phyloP scores from a whole-genome alignment of 148 eudicot genomes.

The Rhododendron molle region DNA sequence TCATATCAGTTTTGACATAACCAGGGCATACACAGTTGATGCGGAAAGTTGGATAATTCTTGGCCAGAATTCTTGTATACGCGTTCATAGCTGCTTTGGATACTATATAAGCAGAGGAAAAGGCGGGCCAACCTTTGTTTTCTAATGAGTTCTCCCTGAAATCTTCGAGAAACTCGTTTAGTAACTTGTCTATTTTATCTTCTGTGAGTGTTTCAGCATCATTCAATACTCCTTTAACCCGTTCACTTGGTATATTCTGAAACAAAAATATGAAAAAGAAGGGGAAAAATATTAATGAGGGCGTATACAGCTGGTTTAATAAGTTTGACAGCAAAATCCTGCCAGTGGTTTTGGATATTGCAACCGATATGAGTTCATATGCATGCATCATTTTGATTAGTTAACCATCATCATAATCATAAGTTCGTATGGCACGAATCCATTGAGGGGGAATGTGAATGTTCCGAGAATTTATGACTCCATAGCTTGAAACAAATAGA shows the following conservation, averaged over 20 bases:
- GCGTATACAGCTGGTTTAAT: neutral
- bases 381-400: neutral
- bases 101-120: conserved; percentile 10
- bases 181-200: conserved; percentile 30
- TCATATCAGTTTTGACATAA: conserved; percentile 37
- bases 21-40: conserved; percentile 50
- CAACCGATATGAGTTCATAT: neutral
- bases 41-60: conserved; percentile 15
- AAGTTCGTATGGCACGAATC: neutral
- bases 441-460: neutral
- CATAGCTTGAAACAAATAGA: neutral
- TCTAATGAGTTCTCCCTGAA: conserved; percentile 13
- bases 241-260: conserved; percentile 20
- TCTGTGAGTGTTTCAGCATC: conserved; percentile 39
- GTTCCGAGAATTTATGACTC: neutral
- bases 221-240: conserved; percentile 25
- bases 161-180: conserved; percentile 33
- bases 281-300: neutral
- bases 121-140: conserved; percentile 17
- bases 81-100: conserved; percentile 32
- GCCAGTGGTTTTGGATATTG: neutral
- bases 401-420: neutral
- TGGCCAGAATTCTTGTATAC: conserved; percentile 29
- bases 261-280: neutral
- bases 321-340: neutral